These are phyloP conservation scores for Striga hermonthica DNA, from an alignment of 305 asterid species.

Conservation along the genomic window DNA sequence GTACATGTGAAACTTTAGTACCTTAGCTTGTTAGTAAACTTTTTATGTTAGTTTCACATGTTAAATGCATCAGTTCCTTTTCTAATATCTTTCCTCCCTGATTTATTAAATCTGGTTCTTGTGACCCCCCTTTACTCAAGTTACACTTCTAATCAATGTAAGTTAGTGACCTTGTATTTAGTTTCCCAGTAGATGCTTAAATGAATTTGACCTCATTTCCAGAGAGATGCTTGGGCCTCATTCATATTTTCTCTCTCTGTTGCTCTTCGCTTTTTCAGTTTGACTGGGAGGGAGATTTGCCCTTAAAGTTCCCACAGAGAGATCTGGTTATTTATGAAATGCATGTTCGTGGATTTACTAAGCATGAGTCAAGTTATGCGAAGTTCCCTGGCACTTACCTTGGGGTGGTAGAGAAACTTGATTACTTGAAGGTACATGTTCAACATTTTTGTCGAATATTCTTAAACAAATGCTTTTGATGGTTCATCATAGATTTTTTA, in stretches of 20 bases:
- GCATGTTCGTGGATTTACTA: constrained; percentile 97
- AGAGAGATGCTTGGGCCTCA: neutral
- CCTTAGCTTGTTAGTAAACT: neutral
- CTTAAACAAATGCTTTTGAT: constrained; percentile 6
- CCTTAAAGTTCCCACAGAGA: constrained; percentile 68
- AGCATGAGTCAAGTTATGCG: constrained; percentile 74
- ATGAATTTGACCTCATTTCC: constrained; percentile 24
- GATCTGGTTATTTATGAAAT: constrained; percentile 80
- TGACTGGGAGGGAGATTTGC: constrained; percentile 98
- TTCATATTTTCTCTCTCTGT: constrained; percentile 26
- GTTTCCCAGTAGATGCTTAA: constrained; percentile 22
- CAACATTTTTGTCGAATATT: constrained; percentile 25
- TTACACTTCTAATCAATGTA: constrained; percentile 19
- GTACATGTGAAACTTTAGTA: constrained; percentile 3
- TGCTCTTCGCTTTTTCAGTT: constrained; percentile 49
- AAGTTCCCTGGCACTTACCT: constrained; percentile 82
- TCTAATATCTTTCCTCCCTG: constrained; percentile 6
- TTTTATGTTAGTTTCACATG: constrained; percentile 2
- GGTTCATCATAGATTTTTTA: constrained; percentile 18
- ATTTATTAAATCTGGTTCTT: constrained; percentile 15
- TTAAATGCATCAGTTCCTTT: constrained; percentile 10
- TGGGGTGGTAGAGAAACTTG: constrained; percentile 91
- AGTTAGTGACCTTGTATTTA: constrained; percentile 8
- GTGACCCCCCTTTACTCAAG: constrained; percentile 1
- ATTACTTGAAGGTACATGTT: constrained; percentile 71